These are phyloP conservation scores for Kwoniella mangroviensis DNA, from an alignment of 768 basidiomycete species.

Conservation along the genomic window DNA sequence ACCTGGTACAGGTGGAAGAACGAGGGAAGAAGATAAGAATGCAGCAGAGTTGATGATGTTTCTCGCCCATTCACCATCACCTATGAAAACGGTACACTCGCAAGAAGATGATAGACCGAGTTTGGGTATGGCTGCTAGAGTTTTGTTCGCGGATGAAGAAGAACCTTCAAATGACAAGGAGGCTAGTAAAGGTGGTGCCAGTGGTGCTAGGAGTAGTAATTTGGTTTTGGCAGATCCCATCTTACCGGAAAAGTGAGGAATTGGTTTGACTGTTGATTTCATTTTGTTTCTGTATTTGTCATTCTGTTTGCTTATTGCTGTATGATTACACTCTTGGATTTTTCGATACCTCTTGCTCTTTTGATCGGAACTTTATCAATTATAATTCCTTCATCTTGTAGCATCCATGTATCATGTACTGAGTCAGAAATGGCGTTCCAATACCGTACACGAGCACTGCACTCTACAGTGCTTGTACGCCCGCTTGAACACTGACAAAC, in stretches of 20 bases:
- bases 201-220: not conserved
- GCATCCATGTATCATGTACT: too few species aligned
- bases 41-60: slow-evolving; percentile 57
- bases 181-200: not conserved
- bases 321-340: too few species aligned
- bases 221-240: not conserved
- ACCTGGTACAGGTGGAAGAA: not conserved
- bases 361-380: too few species aligned
- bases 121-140: slow-evolving; percentile 40
- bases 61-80: slow-evolving; percentile 54
- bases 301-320: too few species aligned
- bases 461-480: too few species aligned
- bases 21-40: slow-evolving; percentile 49
- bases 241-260: not conserved
- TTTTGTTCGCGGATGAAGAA: slow-evolving; percentile 45
- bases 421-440: too few species aligned
- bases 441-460: too few species aligned
- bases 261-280: too few species aligned
- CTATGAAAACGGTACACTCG: slow-evolving; percentile 19
- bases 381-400: too few species aligned
- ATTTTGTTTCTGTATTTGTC: too few species aligned
- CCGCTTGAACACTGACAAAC: too few species aligned
- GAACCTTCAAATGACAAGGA: not conserved
- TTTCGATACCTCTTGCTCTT: too few species aligned
- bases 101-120: slow-evolving; percentile 8